These are phyloP conservation scores for Naganishia vishniacii DNA, from an alignment of 768 basidiomycete genomes.

Conservation along the genomic window DNA sequence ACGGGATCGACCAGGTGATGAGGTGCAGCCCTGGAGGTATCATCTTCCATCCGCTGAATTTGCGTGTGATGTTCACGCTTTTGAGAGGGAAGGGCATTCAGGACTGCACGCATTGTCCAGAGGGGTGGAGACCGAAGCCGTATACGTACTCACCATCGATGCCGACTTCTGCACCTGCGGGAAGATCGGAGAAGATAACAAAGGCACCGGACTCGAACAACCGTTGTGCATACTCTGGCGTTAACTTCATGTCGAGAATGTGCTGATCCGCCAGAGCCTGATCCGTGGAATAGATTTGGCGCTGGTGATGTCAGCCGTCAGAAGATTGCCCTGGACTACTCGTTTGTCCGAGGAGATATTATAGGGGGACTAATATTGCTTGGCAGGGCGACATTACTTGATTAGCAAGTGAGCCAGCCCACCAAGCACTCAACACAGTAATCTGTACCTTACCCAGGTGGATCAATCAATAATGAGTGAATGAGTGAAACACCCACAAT, in stretches of 20 bases:
- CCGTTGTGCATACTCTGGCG: slow-evolving; percentile 41
- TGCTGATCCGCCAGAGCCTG: neutral
- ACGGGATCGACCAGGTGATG: slow-evolving; percentile 42
- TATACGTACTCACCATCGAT: slow-evolving; percentile 47
- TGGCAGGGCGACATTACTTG: too few species aligned
- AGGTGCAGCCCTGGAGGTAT: slow-evolving; percentile 50
- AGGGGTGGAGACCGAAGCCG: neutral
- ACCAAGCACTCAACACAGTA: too few species aligned
- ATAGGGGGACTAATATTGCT: too few species aligned
- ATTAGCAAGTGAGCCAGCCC: too few species aligned
- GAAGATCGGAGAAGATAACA: slow-evolving; percentile 44
- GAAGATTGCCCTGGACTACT: too few species aligned
- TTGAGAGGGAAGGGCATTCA: neutral
- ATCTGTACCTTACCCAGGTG: too few species aligned
- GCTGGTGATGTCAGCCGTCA: too few species aligned
- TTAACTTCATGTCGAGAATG: slow-evolving; percentile 31
- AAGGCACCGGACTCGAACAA: slow-evolving; percentile 48
- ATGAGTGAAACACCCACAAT: too few species aligned
- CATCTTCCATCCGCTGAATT: slow-evolving; percentile 49
- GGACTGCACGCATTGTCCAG: neutral
- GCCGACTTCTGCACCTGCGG: slow-evolving; percentile 47
- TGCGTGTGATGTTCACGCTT: slow-evolving; percentile 37
- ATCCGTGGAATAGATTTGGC: neutral
- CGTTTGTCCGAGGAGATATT: too few species aligned
- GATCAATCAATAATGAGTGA: too few species aligned